These are phyloP conservation scores for Rhizoclosmatium globosum DNA, from an alignment of 192 early-diverging fungal genomes.

Conservation along the genomic window DNA sequence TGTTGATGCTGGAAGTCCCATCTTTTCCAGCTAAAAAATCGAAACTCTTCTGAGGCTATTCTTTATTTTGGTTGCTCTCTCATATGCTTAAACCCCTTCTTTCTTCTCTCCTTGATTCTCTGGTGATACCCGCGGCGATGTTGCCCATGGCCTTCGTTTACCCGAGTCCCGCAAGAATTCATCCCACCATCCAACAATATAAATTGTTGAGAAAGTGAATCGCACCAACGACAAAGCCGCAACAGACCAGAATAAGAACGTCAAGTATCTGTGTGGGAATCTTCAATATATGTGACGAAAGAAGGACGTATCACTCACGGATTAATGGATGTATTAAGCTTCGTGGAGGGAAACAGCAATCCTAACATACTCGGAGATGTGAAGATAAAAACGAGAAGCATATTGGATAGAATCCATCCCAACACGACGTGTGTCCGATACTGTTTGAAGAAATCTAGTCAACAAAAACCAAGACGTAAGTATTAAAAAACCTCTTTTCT, in stretches of 20 bases:
- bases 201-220: constrained; percentile 45
- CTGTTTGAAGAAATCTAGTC: constrained; percentile 54
- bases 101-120: no score
- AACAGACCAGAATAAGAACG: constrained; percentile 78
- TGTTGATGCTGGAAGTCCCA: neutral
- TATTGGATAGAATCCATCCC: constrained; percentile 55
- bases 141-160: neutral
- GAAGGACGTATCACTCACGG: constrained; percentile 49
- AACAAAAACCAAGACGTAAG: neutral
- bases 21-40: no score
- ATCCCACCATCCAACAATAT: constrained; percentile 45
- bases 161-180: constrained; percentile 19
- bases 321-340: constrained; percentile 38
- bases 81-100: no score
- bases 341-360: constrained; percentile 38
- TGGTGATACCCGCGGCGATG: no score
- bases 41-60: no score
- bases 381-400: constrained; percentile 46
- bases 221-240: constrained; percentile 44
- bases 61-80: no score
- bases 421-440: constrained; percentile 62
- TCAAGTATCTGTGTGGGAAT: constrained; percentile 60
- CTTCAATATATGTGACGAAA: constrained; percentile 41
- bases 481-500: neutral
- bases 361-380: constrained; percentile 44